Evolutionary conservation across 2,329 filamentous ascomycete species (phyloP).

Genomic region (Lomentospora prolificans): DNA sequence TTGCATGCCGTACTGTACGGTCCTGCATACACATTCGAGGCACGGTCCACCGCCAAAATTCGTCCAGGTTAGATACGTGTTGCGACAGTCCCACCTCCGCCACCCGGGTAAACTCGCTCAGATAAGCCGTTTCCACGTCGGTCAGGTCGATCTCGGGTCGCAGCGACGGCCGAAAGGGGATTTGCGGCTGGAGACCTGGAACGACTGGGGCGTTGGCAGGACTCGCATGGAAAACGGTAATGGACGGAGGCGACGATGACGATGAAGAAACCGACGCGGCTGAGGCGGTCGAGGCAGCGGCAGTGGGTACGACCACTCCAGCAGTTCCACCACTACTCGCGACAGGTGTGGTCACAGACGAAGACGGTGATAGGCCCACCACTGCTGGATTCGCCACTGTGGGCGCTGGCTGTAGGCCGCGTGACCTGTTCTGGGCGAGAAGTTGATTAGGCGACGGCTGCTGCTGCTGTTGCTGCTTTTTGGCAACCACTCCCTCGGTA

Average conservation of each 20-base stretch:
- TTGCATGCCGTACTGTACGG: constrained; percentile 17
- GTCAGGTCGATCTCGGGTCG: constrained; percentile 22
- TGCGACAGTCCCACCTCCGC: constrained; percentile 18
- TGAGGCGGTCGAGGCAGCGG: background rate
- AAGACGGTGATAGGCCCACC: constrained; percentile 8
- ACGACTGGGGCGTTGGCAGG: background rate
- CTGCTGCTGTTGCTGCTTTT: background rate
- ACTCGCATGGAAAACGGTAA: constrained; percentile 12
- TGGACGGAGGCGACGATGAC: constrained; percentile 2
- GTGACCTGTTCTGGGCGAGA: background rate
- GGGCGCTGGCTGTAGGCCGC: constrained; percentile 4
- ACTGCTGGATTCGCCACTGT: constrained; percentile 7
- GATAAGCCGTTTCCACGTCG: constrained; percentile 21
- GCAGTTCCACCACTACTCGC: background rate
- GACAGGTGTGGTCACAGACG: background rate
- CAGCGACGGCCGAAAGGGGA: background rate
- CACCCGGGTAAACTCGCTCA: constrained; percentile 21
- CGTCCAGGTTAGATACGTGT: constrained; percentile 13
- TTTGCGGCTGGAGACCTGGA: background rate
- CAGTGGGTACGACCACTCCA: background rate
- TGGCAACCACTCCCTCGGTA: constrained; percentile 9
- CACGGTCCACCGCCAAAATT: constrained; percentile 16
- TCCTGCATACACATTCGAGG: constrained; percentile 12
- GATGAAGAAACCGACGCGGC: background rate
- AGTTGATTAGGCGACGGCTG: constrained; percentile 1